Base-by-base conservation (phyloP, 345 rosid genomes). In the Salix purpurea region DNA sequence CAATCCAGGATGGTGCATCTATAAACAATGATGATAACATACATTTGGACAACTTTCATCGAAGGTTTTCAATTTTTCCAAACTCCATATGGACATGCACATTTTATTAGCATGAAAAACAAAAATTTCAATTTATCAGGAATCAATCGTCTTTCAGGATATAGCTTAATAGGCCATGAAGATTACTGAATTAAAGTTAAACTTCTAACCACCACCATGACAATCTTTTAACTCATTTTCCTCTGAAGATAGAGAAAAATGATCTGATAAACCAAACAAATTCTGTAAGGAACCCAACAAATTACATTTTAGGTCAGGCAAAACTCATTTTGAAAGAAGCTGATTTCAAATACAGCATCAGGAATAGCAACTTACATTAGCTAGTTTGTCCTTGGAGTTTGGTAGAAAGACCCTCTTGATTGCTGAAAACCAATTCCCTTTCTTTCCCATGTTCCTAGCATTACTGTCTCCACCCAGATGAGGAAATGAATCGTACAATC, bases 401-500 rank as follows among this genome's bases (percentile, higher is more conserved):
- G 91, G 83, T 37, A 85, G 75, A 77, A 96, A 96, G 77, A 87
- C 92, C 80, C 88, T 92, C 84, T 96, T 96, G 80, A 96, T 91
- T 74, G 98, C 95, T 62, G 97, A 86, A 89, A 93, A 89, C 99
- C 99, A 96, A 72, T 91, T 89, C 71, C 97, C 94, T 85, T 86
- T 90, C 94, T 92, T 96, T 75, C 99, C 92, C 99, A 96, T 95
- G 78, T 81, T 81, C 78, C 83, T 32, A 86, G 87, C 94, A 93
- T 91, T 86, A 87, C 91, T 84, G 61, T 83, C 74, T 79, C 74
- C 68, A 82, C 86, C 87, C 85, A 81, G 32, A 76, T 62, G 42
- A 65, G 18, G 62, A 78, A 82, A 74, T 58, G 75, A 64, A 76
- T 79, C 54, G 64, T 72, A 32, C 19, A 75, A 71, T 78, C 39